Percentiles rank a stretch among this genome's conserved stretches.
These are phyloP conservation scores for Arxiozyma slooffiae DNA, from an alignment of 1,139 yeast species.

Conservation along the genomic window DNA sequence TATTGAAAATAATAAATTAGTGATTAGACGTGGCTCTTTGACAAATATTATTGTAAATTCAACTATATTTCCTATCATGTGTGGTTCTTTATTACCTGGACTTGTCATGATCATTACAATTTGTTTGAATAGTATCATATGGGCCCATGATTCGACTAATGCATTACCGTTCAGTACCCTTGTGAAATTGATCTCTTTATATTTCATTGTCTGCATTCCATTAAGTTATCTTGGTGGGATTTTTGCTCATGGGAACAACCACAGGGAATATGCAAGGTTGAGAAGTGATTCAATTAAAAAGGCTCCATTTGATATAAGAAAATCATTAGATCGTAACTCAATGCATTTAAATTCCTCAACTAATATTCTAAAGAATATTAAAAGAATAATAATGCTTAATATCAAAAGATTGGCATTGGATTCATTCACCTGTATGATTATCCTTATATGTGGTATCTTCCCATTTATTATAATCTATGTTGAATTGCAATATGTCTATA, in stretches of 20 bases:
- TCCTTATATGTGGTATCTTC: conserved; percentile 22
- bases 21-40: conserved; percentile 4
- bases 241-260: conserved; percentile 37
- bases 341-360: neutral
- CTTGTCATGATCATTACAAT: conserved; percentile 44
- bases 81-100: conserved; percentile 56
- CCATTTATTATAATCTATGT: conserved; percentile 79
- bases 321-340: neutral
- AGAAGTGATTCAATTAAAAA: conserved; percentile 5
- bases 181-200: conserved; percentile 45
- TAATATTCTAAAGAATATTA: neutral
- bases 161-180: conserved; percentile 73
- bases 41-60: conserved; percentile 2
- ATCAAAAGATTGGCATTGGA: conserved; percentile 3
- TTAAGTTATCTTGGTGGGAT: conserved; percentile 64
- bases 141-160: conserved; percentile 68
- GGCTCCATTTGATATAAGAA: neutral
- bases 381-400: neutral
- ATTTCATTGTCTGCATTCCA: conserved; percentile 62
- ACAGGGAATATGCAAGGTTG: conserved; percentile 2
- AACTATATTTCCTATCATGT: conserved; percentile 36
- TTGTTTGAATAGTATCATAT: conserved; percentile 55
- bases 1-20: conserved; percentile 13
- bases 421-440: conserved; percentile 4
- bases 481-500: conserved; percentile 63